phyloP scores from a whole-genome alignment of 2,329 filamentous ascomycete genomes.

The Cadophora luteo-olivacea region DNA sequence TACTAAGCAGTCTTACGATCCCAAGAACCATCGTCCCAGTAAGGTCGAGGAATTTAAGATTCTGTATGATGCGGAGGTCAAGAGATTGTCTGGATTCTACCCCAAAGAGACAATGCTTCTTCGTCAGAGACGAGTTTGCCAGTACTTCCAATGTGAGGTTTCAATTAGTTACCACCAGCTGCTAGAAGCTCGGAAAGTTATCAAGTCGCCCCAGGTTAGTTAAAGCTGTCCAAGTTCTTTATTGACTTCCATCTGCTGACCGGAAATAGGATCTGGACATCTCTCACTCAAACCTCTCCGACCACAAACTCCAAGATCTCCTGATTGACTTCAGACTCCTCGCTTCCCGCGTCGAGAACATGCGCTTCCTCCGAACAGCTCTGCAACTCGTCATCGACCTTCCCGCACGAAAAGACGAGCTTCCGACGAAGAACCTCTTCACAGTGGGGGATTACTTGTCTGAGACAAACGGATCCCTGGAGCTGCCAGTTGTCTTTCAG shows the following conservation, averaged over 20 bases:
- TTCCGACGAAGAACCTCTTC: background rate
- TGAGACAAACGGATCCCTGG: background rate
- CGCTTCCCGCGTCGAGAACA: background rate
- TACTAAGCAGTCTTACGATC: background rate
- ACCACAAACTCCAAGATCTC: background rate
- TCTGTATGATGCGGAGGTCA: background rate
- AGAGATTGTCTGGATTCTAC: background rate
- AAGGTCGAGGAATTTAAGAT: background rate
- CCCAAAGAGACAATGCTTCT: background rate
- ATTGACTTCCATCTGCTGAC: background rate
- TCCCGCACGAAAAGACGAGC: background rate
- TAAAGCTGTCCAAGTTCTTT: background rate
- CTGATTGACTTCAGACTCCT: background rate
- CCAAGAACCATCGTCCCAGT: background rate
- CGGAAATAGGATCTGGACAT: background rate
- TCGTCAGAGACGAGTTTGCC: background rate
- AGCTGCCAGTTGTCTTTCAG: background rate
- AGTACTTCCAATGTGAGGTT: background rate
- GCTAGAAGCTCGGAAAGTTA: background rate
- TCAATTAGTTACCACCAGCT: background rate
- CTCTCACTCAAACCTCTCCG: background rate
- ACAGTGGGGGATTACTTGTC: background rate
- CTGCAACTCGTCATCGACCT: background rate
- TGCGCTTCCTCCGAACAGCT: background rate
- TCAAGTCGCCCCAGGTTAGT: background rate